Evolutionary conservation across 2,329 filamentous ascomycete genomes (phyloP), one percentile per base, ranked within the genome.

Genomic region (Xylaria sp.): DNA sequence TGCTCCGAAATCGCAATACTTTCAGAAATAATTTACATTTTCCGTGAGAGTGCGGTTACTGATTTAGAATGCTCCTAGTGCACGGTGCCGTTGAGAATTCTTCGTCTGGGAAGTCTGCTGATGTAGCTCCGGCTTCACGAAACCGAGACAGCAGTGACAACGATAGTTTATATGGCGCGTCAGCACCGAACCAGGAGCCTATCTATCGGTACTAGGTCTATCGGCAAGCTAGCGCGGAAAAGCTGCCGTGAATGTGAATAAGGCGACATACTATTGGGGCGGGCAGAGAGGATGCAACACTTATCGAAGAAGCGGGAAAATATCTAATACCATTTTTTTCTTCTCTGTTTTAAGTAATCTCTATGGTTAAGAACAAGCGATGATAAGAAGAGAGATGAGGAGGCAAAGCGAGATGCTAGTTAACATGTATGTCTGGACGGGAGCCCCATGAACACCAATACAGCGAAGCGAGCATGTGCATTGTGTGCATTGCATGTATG

Each of bases 101-200:
- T 17, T 63, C 56, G 17, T 54, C 59, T 29, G 53, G 53, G 7
- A 66, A 49, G 36, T 36, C 45, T 20, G 68, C 63, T 44, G 72
- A 65, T 27, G 50, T 3, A 10, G 5, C 47, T n/a, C 31, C 59
- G 13, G 65, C 66, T 15, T 15, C 53, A 27, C 56, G 22, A 25
- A 51, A 10, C 27, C 39, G 47, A n/a, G 56, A 61, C 17, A 31
- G 38, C 33, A 68, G 66, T 27, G 75, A 78, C 3, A 75, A 78
- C 42, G 76, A 79, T 39, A 79, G 81, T 38, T 72, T 82, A 45
- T 83, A 84, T 61, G 78, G 80, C 49, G 63, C 22, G 11, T 45
- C 65, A n/a, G 73, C 75, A 17, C 73, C 77, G 22, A 81, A 78
- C 71, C 76, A 72, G 66, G 76, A 80, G 50, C 77, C 80, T 27